Evolutionary conservation across 2,329 filamentous ascomycete species (phyloP).

Genomic region (Colletotrichum liriopes): DNA sequence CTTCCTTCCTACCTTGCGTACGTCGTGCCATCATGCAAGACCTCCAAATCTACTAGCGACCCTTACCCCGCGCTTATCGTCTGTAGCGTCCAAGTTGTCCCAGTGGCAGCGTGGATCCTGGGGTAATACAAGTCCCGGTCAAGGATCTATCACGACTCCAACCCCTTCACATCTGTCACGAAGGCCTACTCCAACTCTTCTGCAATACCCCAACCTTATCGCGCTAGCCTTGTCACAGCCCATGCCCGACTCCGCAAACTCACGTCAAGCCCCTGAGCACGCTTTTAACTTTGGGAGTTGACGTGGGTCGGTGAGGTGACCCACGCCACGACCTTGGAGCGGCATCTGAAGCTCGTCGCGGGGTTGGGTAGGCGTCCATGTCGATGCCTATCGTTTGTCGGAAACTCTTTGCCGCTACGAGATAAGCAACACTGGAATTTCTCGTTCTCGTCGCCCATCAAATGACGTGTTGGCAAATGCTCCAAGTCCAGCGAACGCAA

Average conservation of each 20-base stretch:
- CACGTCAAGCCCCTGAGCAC: conserved; percentile 9
- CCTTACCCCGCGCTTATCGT: conserved; percentile 21
- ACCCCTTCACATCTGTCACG: background rate
- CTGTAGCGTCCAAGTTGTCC: background rate
- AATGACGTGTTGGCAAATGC: conserved; percentile 6
- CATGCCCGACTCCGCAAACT: conserved; percentile 20
- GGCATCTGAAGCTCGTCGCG: conserved; percentile 38
- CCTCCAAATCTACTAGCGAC: background rate
- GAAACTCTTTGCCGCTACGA: conserved; percentile 29
- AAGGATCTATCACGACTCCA: conserved; percentile 1
- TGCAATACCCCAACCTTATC: conserved; percentile 40
- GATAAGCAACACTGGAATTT: conserved; percentile 24
- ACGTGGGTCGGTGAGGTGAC: conserved; percentile 22
- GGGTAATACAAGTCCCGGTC: background rate
- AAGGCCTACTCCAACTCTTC: conserved; percentile 22
- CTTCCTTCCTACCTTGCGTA: too few relatives aligned
- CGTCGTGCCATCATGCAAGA: background rate
- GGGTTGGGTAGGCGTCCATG: conserved; percentile 24
- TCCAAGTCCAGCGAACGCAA: conserved; percentile 14
- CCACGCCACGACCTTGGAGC: conserved; percentile 38
- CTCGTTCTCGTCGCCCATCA: background rate
- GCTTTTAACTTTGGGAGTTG: conserved; percentile 28
- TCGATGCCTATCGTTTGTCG: conserved; percentile 35
- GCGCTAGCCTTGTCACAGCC: background rate
- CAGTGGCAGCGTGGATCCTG: conserved; percentile 6